Evolutionary conservation across 176 grass and related monocot genomes (phyloP).

Genomic region (Aegilops umbellulata): DNA sequence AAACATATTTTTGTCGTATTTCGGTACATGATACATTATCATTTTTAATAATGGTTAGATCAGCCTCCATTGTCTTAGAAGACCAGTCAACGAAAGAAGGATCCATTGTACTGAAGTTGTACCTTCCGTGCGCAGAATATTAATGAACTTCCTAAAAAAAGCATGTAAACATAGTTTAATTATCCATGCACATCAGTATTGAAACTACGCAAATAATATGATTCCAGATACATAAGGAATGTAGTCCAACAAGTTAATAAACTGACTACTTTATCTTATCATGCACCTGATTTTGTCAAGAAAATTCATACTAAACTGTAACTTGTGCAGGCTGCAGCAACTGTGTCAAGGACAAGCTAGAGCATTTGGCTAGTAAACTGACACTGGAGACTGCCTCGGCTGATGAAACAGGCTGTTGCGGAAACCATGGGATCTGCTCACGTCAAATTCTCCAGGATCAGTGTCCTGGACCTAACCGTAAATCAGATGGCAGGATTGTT

Average conservation of each 20-base stretch:
- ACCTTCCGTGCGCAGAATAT: slow-evolving; percentile 11
- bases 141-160: neutral
- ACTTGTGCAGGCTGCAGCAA: slow-evolving; percentile 40
- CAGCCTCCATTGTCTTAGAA: neutral
- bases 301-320: slow-evolving; percentile 24
- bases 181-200: neutral
- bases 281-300: slow-evolving; percentile 6
- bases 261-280: slow-evolving; percentile 28
- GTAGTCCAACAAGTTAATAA: slow-evolving; percentile 25
- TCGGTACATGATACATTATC: neutral
- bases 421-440: slow-evolving; percentile 93
- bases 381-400: slow-evolving; percentile 24
- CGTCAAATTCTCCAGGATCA: slow-evolving; percentile 81
- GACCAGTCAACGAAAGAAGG: neutral
- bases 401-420: slow-evolving; percentile 71
- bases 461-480: slow-evolving; percentile 44
- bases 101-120: neutral
- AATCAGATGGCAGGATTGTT: slow-evolving; percentile 47
- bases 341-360: slow-evolving; percentile 36
- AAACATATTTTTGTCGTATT: neutral
- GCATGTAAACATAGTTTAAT: neutral
- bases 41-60: neutral
- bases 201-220: neutral
- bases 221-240: slow-evolving; percentile 27
- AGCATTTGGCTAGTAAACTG: slow-evolving; percentile 36